Conservation (phyloP, 2,329 filamentous ascomycete species). For the Daldinia sp. region DNA sequence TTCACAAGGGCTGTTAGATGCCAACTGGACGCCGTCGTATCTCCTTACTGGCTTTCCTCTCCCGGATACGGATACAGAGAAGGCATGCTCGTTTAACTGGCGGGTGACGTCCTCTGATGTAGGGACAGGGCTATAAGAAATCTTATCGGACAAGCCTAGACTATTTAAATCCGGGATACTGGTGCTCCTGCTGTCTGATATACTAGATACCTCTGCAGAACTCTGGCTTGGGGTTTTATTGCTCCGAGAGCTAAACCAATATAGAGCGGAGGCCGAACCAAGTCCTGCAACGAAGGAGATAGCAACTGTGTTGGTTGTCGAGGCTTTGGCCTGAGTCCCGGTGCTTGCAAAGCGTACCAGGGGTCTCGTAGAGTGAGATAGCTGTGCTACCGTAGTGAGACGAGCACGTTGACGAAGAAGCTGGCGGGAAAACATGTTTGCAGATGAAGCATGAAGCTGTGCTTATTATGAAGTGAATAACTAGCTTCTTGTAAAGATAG, state of each 20-base stretch:
- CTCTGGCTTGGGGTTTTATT: not conserved
- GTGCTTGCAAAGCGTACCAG: constrained; percentile 37
- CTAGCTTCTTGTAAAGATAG: not conserved
- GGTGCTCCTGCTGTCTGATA: not conserved
- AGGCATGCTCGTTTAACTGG: constrained; percentile 44
- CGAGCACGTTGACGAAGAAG: constrained; percentile 35
- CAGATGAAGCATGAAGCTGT: constrained; percentile 3
- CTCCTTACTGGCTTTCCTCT: constrained; percentile 34
- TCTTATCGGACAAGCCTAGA: constrained; percentile 39
- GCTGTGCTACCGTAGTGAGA: constrained; percentile 28
- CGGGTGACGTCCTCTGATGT: constrained; percentile 42
- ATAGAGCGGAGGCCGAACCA: constrained; percentile 26
- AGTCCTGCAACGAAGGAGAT: constrained; percentile 35
- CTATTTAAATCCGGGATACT: constrained; percentile 41
- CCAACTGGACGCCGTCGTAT: constrained; percentile 47
- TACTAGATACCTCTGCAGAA: not conserved
- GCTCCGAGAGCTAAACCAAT: constrained; percentile 21
- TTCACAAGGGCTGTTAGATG: constrained; percentile 47
- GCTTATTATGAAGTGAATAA: not conserved
- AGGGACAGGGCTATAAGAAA: constrained; percentile 39
- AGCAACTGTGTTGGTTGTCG: constrained; percentile 13
- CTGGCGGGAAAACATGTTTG: constrained; percentile 35
- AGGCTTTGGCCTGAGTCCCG: constrained; percentile 19
- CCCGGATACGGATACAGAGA: constrained; percentile 20
- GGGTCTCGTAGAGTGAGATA: constrained; percentile 21